These are phyloP conservation scores for Pythium folliculosum DNA, from an alignment of 352 stramenopile species.

Conservation along the genomic window DNA sequence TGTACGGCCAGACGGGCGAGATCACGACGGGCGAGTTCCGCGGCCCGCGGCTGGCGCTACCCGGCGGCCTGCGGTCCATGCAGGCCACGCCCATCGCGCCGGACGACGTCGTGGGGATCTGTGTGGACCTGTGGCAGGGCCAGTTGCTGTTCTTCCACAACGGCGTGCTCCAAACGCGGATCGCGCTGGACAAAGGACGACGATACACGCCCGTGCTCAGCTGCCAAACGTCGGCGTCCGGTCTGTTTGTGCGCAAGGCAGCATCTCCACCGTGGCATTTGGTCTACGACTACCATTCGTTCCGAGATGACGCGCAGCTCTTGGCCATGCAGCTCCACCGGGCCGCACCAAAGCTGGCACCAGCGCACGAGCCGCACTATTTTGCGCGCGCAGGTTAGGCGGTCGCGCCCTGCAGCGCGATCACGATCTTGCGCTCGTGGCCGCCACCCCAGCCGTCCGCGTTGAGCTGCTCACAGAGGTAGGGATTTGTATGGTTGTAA, in stretches of 20 bases:
- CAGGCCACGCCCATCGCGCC: conserved; percentile 50
- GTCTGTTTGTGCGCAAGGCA: conserved; percentile 48
- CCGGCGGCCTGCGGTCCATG: conserved; percentile 42
- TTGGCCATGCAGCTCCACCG: conserved; percentile 18
- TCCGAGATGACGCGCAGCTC: conserved; percentile 26
- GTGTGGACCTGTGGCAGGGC: conserved; percentile 57
- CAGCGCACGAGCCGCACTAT: neutral
- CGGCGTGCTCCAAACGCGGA: conserved; percentile 40
- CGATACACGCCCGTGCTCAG: conserved; percentile 65
- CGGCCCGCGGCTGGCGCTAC: conserved; percentile 50
- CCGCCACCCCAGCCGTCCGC: conserved; percentile 67
- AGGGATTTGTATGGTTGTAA: neutral
- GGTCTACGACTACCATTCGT: conserved; percentile 42
- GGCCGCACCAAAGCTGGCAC: neutral
- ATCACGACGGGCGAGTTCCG: conserved; percentile 71
- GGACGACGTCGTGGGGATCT: conserved; percentile 54
- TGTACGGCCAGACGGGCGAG: conserved; percentile 70
- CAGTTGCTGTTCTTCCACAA: conserved; percentile 61
- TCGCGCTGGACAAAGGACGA: conserved; percentile 41
- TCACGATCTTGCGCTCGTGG: conserved; percentile 83
- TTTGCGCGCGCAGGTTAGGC: conserved; percentile 31
- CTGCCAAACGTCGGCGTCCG: conserved; percentile 46
- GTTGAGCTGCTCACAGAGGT: conserved; percentile 95
- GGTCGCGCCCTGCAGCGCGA: conserved; percentile 77
- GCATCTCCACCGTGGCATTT: conserved; percentile 42